Base-by-base conservation (phyloP, 129 eudicot genomes). In the Escallonia herrerae region DNA sequence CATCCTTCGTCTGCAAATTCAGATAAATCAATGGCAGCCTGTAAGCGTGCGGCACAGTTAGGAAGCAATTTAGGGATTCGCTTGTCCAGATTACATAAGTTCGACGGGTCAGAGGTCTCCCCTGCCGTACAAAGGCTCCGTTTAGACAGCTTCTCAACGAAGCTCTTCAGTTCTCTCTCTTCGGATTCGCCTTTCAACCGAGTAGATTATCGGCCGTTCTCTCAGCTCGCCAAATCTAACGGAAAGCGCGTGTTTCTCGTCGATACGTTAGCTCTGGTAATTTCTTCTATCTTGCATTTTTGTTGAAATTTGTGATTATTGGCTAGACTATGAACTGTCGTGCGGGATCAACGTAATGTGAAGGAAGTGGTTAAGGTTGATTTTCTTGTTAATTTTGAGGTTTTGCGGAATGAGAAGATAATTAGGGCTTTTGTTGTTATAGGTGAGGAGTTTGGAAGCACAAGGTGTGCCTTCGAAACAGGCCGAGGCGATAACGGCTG, bases 401-500 rank as follows among this genome's bases (percentile, higher is more conserved):
- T n/a, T 5, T 61, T 65, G 43, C 50, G 58, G 12, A 60, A 66
- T 65, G 57, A 70, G 8, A 48, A 64, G 11, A 54, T 67, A 48
- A 66, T 57, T 61, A 3, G 56, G 61, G 60, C 50, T 64, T 43
- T 60, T 70, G 37, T 42, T 64, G 15, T 56, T 73, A 48, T 60
- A 87, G 95, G 95, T 84, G 66, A 82, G 88, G 65, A 82, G 88
- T 67, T 80, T 87, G 75, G 95, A 87, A 82, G 89, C 84, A 52
- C 84, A 87, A 75, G 91, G 95, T 3, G 71, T 87, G 37, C 91
- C 91, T 66, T 77, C 86, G 4, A 77, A 79, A 68, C 91, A 87
- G 66, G 95, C 95, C 1, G 95, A 87, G 80, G 95, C 95, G 53
- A 82, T 87, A 74, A 87, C 95, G 9, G 68, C 88, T 62, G 83